Evolutionary conservation across 805 yeast species (phyloP).

Genomic region (Wickerhamiella galacta): DNA sequence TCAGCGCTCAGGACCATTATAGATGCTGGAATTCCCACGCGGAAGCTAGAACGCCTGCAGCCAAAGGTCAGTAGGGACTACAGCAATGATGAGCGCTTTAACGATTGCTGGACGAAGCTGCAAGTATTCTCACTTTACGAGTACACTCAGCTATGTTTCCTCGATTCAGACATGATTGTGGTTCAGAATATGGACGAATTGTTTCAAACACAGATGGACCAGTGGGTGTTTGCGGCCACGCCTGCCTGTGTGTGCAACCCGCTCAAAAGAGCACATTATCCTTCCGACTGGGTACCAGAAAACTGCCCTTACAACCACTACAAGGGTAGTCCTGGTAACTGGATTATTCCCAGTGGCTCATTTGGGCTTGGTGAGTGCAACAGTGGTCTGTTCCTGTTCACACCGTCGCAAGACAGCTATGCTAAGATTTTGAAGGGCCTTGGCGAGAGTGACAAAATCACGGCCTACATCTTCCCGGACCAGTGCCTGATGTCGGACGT

Average conservation of each 20-base stretch:
- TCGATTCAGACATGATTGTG: constrained; percentile 47
- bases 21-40: constrained; percentile 26
- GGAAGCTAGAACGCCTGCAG: constrained; percentile 27
- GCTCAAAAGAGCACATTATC: constrained; percentile 34
- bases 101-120: constrained; percentile 46
- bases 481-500: constrained; percentile 41
- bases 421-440: constrained; percentile 28
- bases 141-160: constrained; percentile 36
- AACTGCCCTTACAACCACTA: constrained; percentile 37
- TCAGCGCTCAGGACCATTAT: constrained; percentile 29
- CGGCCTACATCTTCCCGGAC: constrained; percentile 38
- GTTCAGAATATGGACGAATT: constrained; percentile 42
- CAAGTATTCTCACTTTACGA: constrained; percentile 36
- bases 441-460: constrained; percentile 23
- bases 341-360: constrained; percentile 28
- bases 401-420: constrained; percentile 27
- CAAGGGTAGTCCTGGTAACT: constrained; percentile 12
- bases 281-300: constrained; percentile 32
- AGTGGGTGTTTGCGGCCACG: constrained; percentile 33
- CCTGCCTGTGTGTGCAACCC: constrained; percentile 54
- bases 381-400: constrained; percentile 40
- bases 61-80: constrained; percentile 32
- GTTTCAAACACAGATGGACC: constrained; percentile 30
- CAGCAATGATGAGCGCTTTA: constrained; percentile 34
- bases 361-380: constrained; percentile 35